These are phyloP conservation scores for Ulota crispa DNA, from an alignment of 225 moss, liverwort and hornwort species.

Conservation along the genomic window DNA sequence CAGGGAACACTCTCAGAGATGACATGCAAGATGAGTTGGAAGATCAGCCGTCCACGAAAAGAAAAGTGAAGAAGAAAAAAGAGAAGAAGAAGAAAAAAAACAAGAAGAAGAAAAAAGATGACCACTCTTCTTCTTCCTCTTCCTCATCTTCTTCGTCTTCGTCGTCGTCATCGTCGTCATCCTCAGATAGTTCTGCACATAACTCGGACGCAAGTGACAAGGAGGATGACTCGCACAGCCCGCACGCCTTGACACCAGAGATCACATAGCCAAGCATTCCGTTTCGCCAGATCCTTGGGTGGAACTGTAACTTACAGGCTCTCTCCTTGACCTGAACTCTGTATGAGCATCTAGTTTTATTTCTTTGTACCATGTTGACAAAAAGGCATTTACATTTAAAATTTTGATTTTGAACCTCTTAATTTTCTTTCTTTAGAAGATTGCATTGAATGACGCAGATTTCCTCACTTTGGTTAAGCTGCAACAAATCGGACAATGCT, in stretches of 20 bases:
- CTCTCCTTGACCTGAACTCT: background rate
- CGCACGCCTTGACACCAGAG: background rate
- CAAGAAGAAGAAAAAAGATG: too few relatives aligned
- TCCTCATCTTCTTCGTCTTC: slow-evolving; percentile 26
- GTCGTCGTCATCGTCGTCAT: slow-evolving; percentile 16
- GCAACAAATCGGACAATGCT: background rate
- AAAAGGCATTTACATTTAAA: background rate
- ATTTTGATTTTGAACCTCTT: background rate
- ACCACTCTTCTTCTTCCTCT: slow-evolving; percentile 16
- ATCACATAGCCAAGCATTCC: background rate
- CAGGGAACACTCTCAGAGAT: too few relatives aligned
- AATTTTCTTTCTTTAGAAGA: background rate
- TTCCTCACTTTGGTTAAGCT: background rate
- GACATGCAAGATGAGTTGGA: too few relatives aligned
- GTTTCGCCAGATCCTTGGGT: slow-evolving; percentile 18
- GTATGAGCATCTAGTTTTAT: background rate
- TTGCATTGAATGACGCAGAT: slow-evolving; percentile 11
- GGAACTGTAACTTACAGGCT: background rate
- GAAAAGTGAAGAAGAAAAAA: slow-evolving; percentile 18
- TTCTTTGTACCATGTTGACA: background rate
- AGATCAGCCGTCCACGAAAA: slow-evolving; percentile 12
- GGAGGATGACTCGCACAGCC: slow-evolving; percentile 8
- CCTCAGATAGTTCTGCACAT: slow-evolving; percentile 24
- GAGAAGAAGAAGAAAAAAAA: background rate
- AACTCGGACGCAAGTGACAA: slow-evolving; percentile 27